phyloP scores from a whole-genome alignment of 2,329 filamentous ascomycete species.

The Rhinocladiella similis region DNA sequence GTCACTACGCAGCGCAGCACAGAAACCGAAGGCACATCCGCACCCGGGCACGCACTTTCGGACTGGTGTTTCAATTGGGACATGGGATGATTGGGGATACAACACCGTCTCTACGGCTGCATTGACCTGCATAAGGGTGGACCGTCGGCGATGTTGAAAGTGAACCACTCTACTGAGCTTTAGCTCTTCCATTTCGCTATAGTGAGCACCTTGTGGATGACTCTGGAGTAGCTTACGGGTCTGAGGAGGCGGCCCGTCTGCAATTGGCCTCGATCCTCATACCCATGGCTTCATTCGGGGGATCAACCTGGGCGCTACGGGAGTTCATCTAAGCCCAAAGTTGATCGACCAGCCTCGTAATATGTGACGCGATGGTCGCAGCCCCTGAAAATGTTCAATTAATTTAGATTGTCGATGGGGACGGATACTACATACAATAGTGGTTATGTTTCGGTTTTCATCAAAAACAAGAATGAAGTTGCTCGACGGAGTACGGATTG shows the following conservation, averaged over 20 bases:
- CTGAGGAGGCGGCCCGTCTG: neutral
- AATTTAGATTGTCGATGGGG: too few relatives aligned
- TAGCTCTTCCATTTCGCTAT: neutral
- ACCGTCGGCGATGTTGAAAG: neutral
- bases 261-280: neutral
- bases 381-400: neutral
- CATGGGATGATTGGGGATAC: conserved; percentile 10
- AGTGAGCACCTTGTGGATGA: neutral
- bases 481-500: too few relatives aligned
- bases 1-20: conserved; percentile 1
- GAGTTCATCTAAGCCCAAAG: neutral
- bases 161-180: neutral
- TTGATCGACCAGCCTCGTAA: neutral
- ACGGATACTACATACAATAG: too few relatives aligned
- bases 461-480: too few relatives aligned
- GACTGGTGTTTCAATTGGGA: conserved; percentile 26
- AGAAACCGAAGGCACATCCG: neutral
- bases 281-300: neutral
- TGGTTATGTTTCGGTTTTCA: too few relatives aligned
- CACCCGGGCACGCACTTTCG: conserved; percentile 2
- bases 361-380: neutral
- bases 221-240: neutral
- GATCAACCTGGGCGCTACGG: neutral
- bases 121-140: conserved; percentile 2
- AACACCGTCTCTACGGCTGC: conserved; percentile 10